A percentile compares a stretch with the other conserved stretches of the same genome.
These are phyloP conservation scores for Alternaria angustiovoidea DNA, from an alignment of 2,329 filamentous ascomycete species.

Conservation along the genomic window DNA sequence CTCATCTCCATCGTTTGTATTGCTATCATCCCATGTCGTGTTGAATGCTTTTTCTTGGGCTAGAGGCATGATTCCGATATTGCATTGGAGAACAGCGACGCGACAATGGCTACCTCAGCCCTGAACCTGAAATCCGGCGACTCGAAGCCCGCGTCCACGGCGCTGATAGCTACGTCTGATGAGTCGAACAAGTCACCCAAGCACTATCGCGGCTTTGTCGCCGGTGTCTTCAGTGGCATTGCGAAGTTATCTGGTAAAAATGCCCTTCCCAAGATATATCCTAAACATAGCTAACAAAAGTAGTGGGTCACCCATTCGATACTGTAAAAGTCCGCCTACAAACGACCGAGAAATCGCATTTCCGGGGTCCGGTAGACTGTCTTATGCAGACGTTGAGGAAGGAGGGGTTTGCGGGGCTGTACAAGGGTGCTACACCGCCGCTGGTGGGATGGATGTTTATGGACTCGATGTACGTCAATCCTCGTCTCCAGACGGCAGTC, in stretches of 20 bases:
- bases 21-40: not conserved
- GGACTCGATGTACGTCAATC: conserved; percentile 72
- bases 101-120: conserved; percentile 47
- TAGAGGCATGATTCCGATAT: conserved; percentile 34
- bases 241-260: conserved; percentile 81
- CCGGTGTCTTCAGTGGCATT: conserved; percentile 93
- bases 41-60: not conserved
- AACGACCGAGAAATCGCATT: conserved; percentile 78
- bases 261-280: not conserved
- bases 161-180: conserved; percentile 38
- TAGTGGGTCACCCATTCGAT: conserved; percentile 80
- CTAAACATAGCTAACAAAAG: conserved; percentile 21
- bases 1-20: conserved; percentile 3
- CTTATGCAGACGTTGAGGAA: conserved; percentile 82
- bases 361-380: conserved; percentile 87
- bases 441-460: conserved; percentile 98
- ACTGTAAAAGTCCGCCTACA: conserved; percentile 97
- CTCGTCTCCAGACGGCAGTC: not conserved
- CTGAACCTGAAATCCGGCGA: conserved; percentile 45
- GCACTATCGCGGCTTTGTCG: conserved; percentile 95
- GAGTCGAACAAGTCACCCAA: conserved; percentile 48
- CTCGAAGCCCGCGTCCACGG: conserved; percentile 33
- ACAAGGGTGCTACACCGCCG: conserved; percentile 93
- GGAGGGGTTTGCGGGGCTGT: conserved; percentile 84
- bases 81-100: conserved; percentile 12